Evolutionary conservation across 371 early-diverging fungal genomes (phyloP).

Genomic region (Enterospora canceri): DNA sequence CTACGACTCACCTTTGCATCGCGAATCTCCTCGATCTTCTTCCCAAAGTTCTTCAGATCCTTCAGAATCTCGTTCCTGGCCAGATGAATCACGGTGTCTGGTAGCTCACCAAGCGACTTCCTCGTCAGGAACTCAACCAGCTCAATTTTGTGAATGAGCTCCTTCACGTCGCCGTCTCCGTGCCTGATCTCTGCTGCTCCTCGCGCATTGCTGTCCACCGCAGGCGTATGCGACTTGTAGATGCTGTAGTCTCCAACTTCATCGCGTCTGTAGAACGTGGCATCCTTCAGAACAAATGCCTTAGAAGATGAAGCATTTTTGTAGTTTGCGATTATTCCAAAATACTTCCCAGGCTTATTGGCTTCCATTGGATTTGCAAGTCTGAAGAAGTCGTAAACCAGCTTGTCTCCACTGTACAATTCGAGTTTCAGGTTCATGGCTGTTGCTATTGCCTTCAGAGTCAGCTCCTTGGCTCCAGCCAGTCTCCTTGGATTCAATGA

Average conservation of each 20-base stretch:
- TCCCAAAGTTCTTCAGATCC: conserved; percentile 24
- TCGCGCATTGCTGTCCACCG: background rate
- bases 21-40: conserved; percentile 27
- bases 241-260: conserved; percentile 48
- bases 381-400: conserved; percentile 54
- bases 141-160: conserved; percentile 47
- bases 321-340: conserved; percentile 52
- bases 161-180: conserved; percentile 42
- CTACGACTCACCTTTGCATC: background rate
- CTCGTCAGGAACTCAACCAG: conserved; percentile 41
- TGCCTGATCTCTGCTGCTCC: conserved; percentile 8
- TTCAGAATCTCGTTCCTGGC: conserved; percentile 31
- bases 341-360: conserved; percentile 48
- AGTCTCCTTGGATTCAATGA: conserved; percentile 51
- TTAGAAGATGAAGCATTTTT: conserved; percentile 30
- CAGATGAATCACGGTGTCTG: conserved; percentile 29
- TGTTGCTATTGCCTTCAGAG: conserved; percentile 56
- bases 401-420: conserved; percentile 46
- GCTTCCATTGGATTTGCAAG: background rate
- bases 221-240: conserved; percentile 20
- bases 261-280: conserved; percentile 37
- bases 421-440: conserved; percentile 56
- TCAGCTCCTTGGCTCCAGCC: conserved; percentile 47
- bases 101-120: conserved; percentile 48
- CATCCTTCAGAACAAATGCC: conserved; percentile 39